phyloP scores from a whole-genome alignment of 192 early-diverging fungal species.

The Globomyces pollinis-pini region DNA sequence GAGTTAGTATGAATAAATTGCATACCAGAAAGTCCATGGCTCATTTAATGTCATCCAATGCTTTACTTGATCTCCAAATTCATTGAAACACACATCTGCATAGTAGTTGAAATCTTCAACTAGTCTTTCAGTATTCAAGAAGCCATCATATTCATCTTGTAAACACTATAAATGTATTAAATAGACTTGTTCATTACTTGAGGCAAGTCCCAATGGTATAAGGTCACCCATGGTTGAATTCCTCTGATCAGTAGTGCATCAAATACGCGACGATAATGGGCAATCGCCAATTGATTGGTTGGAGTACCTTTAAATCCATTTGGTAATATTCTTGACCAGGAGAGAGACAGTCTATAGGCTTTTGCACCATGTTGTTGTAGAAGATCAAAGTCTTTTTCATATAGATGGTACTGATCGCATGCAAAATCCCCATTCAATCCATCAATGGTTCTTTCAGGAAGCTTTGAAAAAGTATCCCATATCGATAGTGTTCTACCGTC shows the following conservation, averaged over 20 bases:
- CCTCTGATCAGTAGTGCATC: conserved; percentile 26
- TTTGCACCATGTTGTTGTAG: conserved; percentile 23
- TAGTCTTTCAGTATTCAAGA: conserved; percentile 23
- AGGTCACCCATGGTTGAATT: conserved; percentile 22
- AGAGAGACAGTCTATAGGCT: conserved; percentile 33
- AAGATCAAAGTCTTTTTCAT: conserved; percentile 26
- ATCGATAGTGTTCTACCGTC: conserved; percentile 33
- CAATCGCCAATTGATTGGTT: conserved; percentile 33
- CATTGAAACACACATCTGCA: conserved; percentile 22
- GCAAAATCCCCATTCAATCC: conserved; percentile 26
- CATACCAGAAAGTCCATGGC: conserved; percentile 28
- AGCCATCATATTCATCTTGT: conserved; percentile 19
- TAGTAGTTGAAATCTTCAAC: conserved; percentile 25
- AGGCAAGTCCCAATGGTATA: conserved; percentile 38
- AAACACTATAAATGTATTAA: no score
- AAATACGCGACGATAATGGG: conserved; percentile 33
- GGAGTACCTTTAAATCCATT: conserved; percentile 8
- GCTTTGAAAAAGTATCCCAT: conserved; percentile 31
- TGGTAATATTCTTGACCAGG: conserved; percentile 42
- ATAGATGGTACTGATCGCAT: conserved; percentile 25
- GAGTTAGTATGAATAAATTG: conserved; percentile 3
- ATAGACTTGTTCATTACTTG: conserved; percentile 28
- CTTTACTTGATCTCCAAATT: conserved; percentile 37
- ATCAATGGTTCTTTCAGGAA: conserved; percentile 17
- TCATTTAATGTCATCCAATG: conserved; percentile 40